Base-by-base conservation (phyloP, 2,329 filamentous ascomycete genomes). In the Ustulina deusta region DNA sequence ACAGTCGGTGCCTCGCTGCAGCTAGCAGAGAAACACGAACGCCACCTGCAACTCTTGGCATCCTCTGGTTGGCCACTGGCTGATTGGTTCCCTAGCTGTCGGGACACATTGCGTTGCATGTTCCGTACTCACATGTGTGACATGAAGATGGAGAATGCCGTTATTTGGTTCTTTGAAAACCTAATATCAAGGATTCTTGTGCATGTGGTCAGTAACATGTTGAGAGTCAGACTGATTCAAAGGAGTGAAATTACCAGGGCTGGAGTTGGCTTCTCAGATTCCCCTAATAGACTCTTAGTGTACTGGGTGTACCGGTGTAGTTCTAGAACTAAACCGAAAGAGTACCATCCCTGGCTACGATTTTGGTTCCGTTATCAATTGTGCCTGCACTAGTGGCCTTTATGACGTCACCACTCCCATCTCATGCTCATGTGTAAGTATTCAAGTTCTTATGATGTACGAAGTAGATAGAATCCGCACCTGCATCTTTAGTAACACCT, bases 191-290 rank as follows among this genome's bases (percentile, higher is more conserved):
- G 13, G 22, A 27, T 25, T 54, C 15, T 22, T 46, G 38, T n/a
- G 60, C 49, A 25, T 54, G 32, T 25, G 17, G 20, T 27, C 34
- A 51, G 27, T 25, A 32, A 34, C 40, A 48, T 29, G 40, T 25
- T 34, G 40, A 51, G 44, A n/a, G n/a, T n/a, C n/a, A n/a, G n/a
- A 63, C 20, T 55, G 38, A 27, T 49, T 4, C 46, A 61, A 15
- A 49, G 46, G 58, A 38, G 13, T 15, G 61, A 63, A 58, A 58
- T 58, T 63, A 13, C 22, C 15, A 51, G 52, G 61, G 17, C 20
- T 11, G 11, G 15, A 40, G 52, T 40, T 49, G 61, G 51, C 15
- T 36, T 38, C 15, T n/a, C 44, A 6, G 34, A 55, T 55, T 34
- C 51, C 25, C 49, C 49, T 54, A 25, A n/a, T 17, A 36, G 11